Evolutionary conservation across 352 stramenopile genomes (phyloP), one percentile per base, ranked within the genome.

Genomic region (Hyaloperonospora brassicae): DNA sequence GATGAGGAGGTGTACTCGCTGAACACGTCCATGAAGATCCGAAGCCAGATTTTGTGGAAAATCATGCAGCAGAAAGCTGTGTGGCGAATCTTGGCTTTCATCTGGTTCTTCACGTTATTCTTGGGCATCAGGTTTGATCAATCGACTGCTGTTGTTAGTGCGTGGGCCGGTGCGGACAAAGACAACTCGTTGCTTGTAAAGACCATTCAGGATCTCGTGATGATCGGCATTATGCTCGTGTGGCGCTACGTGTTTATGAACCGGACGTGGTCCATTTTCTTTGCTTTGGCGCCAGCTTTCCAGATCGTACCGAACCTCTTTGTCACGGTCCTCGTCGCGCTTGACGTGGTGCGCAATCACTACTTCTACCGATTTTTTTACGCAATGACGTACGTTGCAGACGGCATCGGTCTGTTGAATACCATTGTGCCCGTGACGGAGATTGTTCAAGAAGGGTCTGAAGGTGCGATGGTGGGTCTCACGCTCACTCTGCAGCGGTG

Each of bases 21-120:
- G 43, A 68, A 77, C 38, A 84, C 62, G 49, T 76, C 67, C 45
- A 70, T 85, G 61, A 77, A 75, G 59, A 73, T 80, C 30, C 76
- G 74, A 36, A 75, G 63, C 14, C 68, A 80, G 49, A 84, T 80
- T 50, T 64, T 84, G 48, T 86, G 73, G 77, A 87, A 86, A 62
- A 83, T 84, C 64, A 83, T 84, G 65, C 70, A 85, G 62, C 77
- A 87, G 57, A 85, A 86, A 53, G 77, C 73, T 7, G 74, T 87
- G 66, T 86, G 77, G 74, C 70, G 69, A 23, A 77, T 84, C 50
- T 11, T 83, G 13, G 40, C 45, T 0, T 83, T 83, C 53, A 56
- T 67, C 17, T 72, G 56, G 40, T 64, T 73, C 51, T 87, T 82
- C 53, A 73, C 58, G 31, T 35, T 87, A 2, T 87, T 87, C 54